A percentile compares a stretch with the other conserved stretches of the same genome.
These are phyloP conservation scores for Aspergillus sp. DNA, from an alignment of 2,329 filamentous ascomycete species.

Conservation along the genomic window DNA sequence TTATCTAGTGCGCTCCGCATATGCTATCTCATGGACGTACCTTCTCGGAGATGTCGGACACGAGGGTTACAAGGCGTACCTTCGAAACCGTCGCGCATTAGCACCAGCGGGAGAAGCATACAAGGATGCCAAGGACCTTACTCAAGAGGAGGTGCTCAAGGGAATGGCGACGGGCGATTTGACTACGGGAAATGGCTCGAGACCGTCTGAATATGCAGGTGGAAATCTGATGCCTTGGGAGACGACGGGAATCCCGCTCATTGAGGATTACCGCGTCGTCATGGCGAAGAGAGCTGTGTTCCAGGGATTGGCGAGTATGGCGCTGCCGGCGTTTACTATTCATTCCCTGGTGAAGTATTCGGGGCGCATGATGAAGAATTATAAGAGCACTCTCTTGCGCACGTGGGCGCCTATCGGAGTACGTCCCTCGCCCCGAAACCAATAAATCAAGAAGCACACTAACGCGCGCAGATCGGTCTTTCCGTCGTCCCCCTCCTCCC, in stretches of 20 bases:
- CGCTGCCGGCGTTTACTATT: constrained; percentile 85
- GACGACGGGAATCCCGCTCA: constrained; percentile 54
- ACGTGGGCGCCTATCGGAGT: constrained; percentile 90
- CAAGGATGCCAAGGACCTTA: constrained; percentile 30
- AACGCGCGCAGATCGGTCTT: constrained; percentile 50
- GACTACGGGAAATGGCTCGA: constrained; percentile 1
- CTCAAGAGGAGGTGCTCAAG: constrained; percentile 23
- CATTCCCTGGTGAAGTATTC: constrained; percentile 89
- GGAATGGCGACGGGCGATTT: constrained; percentile 33
- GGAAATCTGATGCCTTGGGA: constrained; percentile 29
- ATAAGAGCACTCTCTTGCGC: constrained; percentile 66
- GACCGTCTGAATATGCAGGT: constrained; percentile 4
- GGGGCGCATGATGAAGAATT: constrained; percentile 73
- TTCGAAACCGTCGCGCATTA: constrained; percentile 69
- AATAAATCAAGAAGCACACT: constrained; percentile 5
- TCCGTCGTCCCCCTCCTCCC: constrained; percentile 76
- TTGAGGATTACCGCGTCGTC: constrained; percentile 85
- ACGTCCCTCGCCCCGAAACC: constrained; percentile 35
- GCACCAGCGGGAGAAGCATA: constrained; percentile 57
- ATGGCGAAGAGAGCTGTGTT: constrained; percentile 89
- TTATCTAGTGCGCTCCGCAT: constrained; percentile 70
- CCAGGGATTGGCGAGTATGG: constrained; percentile 88
- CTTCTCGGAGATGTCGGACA: constrained; percentile 82
- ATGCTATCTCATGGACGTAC: constrained; percentile 89
- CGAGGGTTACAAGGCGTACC: constrained; percentile 93